Evolutionary conservation across 139 green algal species (phyloP).

Genomic region (Chlorella sp.): DNA sequence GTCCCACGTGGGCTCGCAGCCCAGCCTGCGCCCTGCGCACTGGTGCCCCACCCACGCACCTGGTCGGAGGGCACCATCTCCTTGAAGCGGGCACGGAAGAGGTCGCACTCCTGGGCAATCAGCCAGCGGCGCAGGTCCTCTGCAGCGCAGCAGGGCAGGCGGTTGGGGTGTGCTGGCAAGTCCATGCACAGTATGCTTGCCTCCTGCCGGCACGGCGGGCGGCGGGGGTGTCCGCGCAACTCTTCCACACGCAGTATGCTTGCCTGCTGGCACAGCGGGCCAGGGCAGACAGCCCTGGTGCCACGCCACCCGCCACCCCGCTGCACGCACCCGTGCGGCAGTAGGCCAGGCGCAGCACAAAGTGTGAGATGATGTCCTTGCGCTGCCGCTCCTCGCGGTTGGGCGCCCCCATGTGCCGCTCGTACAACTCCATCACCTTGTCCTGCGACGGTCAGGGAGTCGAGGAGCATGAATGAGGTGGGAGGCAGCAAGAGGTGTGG

Average conservation of each 20-base stretch:
- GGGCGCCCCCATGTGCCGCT: conserved; percentile 55
- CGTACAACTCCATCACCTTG: conserved; percentile 45
- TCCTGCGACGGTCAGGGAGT: conserved; percentile 1
- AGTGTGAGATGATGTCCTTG: conserved; percentile 86
- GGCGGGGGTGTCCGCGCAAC: not conserved
- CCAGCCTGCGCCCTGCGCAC: not conserved
- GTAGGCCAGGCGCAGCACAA: conserved; percentile 93
- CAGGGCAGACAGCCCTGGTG: no score
- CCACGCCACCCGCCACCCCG: not conserved
- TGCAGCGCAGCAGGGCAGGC: not conserved
- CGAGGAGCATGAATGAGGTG: not conserved
- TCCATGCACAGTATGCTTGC: no score
- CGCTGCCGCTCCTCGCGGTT: conserved; percentile 52
- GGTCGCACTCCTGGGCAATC: conserved; percentile 81
- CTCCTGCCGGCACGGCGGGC: not conserved
- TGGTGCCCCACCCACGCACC: conserved; percentile 1
- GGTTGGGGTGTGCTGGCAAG: not conserved
- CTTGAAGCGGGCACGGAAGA: conserved; percentile 72
- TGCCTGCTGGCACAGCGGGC: no score
- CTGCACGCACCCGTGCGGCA: conserved; percentile 69
- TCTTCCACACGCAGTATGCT: not conserved
- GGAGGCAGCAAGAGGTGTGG: no score
- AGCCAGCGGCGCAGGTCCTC: conserved; percentile 92
- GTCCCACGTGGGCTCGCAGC: not conserved
- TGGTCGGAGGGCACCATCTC: conserved; percentile 37